Evolutionary conservation across 768 basidiomycete species (phyloP), one percentile per base, ranked within the genome.

Genomic region (Exsudoporus frostii): DNA sequence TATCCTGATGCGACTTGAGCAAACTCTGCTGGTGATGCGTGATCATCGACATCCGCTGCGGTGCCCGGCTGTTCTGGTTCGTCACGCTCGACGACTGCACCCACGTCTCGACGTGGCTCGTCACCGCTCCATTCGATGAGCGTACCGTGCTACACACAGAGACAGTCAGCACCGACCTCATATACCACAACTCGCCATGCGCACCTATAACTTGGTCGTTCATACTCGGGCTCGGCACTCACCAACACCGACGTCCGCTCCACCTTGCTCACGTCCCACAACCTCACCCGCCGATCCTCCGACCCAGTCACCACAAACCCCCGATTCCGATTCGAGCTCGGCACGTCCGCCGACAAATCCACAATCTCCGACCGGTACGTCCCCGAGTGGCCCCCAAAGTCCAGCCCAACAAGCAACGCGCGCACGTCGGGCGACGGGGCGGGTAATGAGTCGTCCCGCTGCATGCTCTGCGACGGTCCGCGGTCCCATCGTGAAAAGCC

Each of bases 301-400:
- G 94, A 96, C 1, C 92, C 96, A 22, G 82, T 92, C 27, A 98
- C 71, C 69, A 96, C 77, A 67, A 85, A 98, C 0, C 90, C 92
- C 32, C 80, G 75, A 30, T 74, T 71, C 20, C 77, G 73, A n/a
- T 71, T 69, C 19, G 74, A 69, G 13, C 67, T 62, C 33, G 67
- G 69, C 22, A 73, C 62, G 42, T 80, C 80, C 27, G 59, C 69
- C 25, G 64, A 67, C 34, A 77, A 56, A 38, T 78, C 78, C 37
- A 72, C 76, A 49, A 79, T 75, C 37, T 83, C 83, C 1, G 78
- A 75, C 49, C 79, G 70, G 56, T 84, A 78, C 37, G 78, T 60
- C 9, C 74, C 73, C 5, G 79, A 76, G 63, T 85, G 80, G 0
- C 88, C 88, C 11, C 86, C 90, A 59, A 93, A 91, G 56, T 93